Evolutionary conservation across 768 basidiomycete species (phyloP).

Genomic region (Kwoniella dendrophila): DNA sequence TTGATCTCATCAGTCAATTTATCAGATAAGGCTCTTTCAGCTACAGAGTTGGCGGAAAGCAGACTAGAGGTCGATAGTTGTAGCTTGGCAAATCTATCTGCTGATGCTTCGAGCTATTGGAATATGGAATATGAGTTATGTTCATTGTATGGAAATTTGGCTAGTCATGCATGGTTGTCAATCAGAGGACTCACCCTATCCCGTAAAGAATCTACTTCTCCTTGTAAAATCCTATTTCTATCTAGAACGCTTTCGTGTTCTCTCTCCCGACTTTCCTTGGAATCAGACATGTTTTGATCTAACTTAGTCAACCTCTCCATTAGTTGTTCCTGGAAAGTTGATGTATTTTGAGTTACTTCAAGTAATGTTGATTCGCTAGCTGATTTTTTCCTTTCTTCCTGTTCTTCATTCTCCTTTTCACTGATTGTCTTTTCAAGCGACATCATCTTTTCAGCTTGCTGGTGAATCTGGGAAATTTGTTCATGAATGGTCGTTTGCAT

Average conservation of each 20-base stretch:
- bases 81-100: constrained; percentile 14
- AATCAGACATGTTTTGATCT: constrained; percentile 26
- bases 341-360: constrained; percentile 8
- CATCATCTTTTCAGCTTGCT: constrained; percentile 3
- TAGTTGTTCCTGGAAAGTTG: constrained; percentile 13
- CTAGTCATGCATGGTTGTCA: background rate
- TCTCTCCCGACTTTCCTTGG: constrained; percentile 22
- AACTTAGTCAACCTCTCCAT: constrained; percentile 11
- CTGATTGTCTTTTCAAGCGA: background rate
- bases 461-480: too few species aligned
- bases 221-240: constrained; percentile 18
- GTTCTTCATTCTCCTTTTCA: background rate
- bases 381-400: background rate
- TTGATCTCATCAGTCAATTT: constrained; percentile 2
- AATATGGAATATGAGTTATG: background rate
- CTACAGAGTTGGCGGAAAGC: background rate
- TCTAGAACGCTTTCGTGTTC: constrained; percentile 25
- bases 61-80: constrained; percentile 5
- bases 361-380: background rate
- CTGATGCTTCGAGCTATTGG: constrained; percentile 9
- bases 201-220: constrained; percentile 16
- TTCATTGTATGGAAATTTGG: background rate
- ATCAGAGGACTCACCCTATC: constrained; percentile 12
- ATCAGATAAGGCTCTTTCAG: background rate
- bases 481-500: too few species aligned